Evolutionary conservation across 768 basidiomycete species (phyloP), one percentile per base, ranked within the genome.

Genomic region (Grammothele lineata): DNA sequence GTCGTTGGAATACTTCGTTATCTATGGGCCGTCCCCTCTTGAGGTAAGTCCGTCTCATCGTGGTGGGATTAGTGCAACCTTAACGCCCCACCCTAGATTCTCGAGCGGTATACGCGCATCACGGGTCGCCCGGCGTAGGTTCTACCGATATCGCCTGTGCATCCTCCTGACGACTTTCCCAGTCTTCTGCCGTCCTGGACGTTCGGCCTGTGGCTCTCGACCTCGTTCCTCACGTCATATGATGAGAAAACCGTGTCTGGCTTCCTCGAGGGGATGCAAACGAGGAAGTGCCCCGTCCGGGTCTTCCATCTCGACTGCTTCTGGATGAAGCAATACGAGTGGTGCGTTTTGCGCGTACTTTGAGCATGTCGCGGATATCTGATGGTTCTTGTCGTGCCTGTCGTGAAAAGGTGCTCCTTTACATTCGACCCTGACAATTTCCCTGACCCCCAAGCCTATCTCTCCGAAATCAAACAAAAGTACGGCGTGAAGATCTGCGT

Each of bases 281-380:
- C 81, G 19, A 74, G 81, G 26, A 66, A 75, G 45, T 81, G 81
- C 52, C 71, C 70, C 15, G 82, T 87, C 22, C 74, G 83, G 18
- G 84, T 87, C 2, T 83, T 87, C 68, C 85, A 89, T 55, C 60
- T 87, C 33, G 85, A 87, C 58, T 87, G 84, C 58, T 88, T 85
- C 62, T 83, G 81, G 80, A 83, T 81, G 80, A 81, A 80, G 56
- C 77, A 78, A 61, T 81, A 83, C 57, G 78, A 83, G 63, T 83
- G 81, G 81, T 76, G 43, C 39, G 65, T 54, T 55, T 57, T 38
- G n/a, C n/a, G n/a, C n/a, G n/a, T n/a, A n/a, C n/a, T n/a, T n/a
- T n/a, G n/a, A n/a, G n/a, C n/a, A n/a, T n/a, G n/a, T n/a, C 19
- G 24, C 21, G 22, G 11, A 18, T 14, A 18, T n/a, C n/a, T n/a